A percentile compares a stretch with the other conserved stretches of the same genome.
Evolutionary conservation across 768 basidiomycete species (phyloP).

Genomic region (Mycena vulgaris): DNA sequence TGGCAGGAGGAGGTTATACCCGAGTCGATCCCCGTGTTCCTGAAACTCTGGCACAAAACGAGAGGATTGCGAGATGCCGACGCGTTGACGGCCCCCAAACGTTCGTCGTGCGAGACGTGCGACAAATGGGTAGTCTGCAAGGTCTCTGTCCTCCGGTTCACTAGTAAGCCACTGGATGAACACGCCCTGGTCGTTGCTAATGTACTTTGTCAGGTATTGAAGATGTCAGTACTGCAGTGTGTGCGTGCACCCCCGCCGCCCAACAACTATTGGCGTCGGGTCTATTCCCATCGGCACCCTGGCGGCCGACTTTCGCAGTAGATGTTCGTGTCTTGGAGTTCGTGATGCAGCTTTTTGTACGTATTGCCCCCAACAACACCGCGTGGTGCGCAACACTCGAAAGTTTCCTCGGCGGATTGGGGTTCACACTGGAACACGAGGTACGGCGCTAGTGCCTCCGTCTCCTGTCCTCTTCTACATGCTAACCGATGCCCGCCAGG

Average conservation of each 20-base stretch:
- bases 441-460: background rate
- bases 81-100: background rate
- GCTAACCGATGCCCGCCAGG: background rate
- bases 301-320: constrained; percentile 43
- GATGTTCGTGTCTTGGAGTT: constrained; percentile 44
- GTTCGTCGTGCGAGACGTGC: no score
- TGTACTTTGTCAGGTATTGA: no score
- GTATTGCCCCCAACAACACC: constrained; percentile 39
- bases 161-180: background rate
- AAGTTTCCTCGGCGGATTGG: constrained; percentile 6
- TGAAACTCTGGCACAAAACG: background rate
- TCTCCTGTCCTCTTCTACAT: background rate
- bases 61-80: background rate
- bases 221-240: background rate
- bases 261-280: constrained; percentile 41
- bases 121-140: background rate
- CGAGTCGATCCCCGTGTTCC: background rate
- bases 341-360: constrained; percentile 33
- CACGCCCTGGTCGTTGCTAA: background rate
- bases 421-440: background rate
- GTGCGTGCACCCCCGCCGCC: constrained; percentile 15
- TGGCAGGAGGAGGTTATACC: background rate
- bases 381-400: constrained; percentile 37
- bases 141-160: background rate
- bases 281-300: constrained; percentile 47